Base-by-base conservation (phyloP, 202 grass and related monocot species). In the Zoysia matrella region DNA sequence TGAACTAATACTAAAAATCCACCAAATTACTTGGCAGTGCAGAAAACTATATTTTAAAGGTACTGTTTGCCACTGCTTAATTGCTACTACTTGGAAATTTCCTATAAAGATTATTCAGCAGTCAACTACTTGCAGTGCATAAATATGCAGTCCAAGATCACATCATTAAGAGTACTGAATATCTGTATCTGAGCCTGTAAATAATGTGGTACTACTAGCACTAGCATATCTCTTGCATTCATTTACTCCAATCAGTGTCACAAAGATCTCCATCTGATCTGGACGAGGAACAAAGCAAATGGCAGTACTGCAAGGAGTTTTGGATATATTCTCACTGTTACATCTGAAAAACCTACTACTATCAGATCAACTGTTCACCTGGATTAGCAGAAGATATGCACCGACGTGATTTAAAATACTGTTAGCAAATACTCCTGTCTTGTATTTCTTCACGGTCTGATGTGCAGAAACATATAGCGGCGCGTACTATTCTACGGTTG, bases 151-250 rank as follows among this genome's bases (percentile, higher is more conserved):
- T 78, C 51, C 81, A 81, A 60, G n/a, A 67, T 72, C 46, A 10
- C 52, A 4, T 52, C 41, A 64, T 30, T 54, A 16, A 67, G 67
- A 71, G 70, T 22, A 75, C n/a, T 30, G 22, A 30, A 30, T 30
- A 30, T 30, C 22, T 30, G 22, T 30, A 30, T 30, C 22, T 30
- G 22, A 30, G 22, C 22, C 42, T 60, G 54, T 80, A 76, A 89
- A 85, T 66, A 65, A 66, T 15, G 4, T 16, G 6, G 12, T 54
- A 54, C 11, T 30, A 30, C 22, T 30, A 30, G 22, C 57, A 72
- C 56, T 41, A 81, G 57, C 44, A 81, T 72, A 78, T 86, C 52
- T 44, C 73, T 70, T 82, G 47, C 78, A 86, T 82, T 86, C 11
- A 74, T 79, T 30, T 30, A 30, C 22, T 30, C 22, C 49, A 9